Percentiles rank a stretch among this genome's conserved stretches.
Evolutionary conservation across 108 stramenopile species (phyloP).

Genomic region (Stephanodiscus triporus): DNA sequence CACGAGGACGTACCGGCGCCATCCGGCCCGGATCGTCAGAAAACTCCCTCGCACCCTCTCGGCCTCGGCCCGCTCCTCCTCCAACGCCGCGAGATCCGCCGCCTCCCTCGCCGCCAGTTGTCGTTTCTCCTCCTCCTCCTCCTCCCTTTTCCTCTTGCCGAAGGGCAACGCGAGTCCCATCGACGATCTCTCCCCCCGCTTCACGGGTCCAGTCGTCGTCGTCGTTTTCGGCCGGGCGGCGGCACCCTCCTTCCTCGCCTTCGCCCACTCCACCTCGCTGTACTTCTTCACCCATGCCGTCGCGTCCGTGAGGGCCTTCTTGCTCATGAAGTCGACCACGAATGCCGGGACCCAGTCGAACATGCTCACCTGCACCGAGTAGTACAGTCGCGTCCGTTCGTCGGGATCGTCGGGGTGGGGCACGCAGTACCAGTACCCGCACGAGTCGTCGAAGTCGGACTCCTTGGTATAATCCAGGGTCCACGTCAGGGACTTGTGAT

Average conservation of each 20-base stretch:
- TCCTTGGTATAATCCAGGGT: constrained; percentile 58
- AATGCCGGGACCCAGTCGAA: constrained; percentile 67
- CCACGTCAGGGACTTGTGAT: constrained; percentile 52
- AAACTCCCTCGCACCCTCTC: constrained; percentile 15
- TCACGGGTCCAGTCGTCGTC: background rate
- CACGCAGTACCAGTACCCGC: constrained; percentile 58
- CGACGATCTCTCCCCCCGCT: constrained; percentile 8
- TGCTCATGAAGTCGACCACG: constrained; percentile 61
- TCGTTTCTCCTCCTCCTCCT: constrained; percentile 42
- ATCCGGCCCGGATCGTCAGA: constrained; percentile 32
- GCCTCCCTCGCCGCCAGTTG: constrained; percentile 33
- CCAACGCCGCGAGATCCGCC: constrained; percentile 27
- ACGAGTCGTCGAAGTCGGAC: constrained; percentile 61
- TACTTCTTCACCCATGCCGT: constrained; percentile 69
- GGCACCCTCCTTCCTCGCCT: constrained; percentile 32
- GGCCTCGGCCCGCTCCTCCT: constrained; percentile 24
- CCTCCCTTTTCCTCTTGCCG: constrained; percentile 21
- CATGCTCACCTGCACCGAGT: constrained; percentile 60
- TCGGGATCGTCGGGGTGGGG: constrained; percentile 61
- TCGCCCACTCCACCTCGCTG: constrained; percentile 54
- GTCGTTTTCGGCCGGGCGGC: constrained; percentile 3
- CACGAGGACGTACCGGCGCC: constrained; percentile 41
- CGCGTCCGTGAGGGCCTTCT: constrained; percentile 67
- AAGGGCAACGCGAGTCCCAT: constrained; percentile 37
- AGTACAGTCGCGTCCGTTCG: constrained; percentile 52